phyloP scores from a whole-genome alignment of 805 yeast species.

The Candida coquimbonensis region DNA sequence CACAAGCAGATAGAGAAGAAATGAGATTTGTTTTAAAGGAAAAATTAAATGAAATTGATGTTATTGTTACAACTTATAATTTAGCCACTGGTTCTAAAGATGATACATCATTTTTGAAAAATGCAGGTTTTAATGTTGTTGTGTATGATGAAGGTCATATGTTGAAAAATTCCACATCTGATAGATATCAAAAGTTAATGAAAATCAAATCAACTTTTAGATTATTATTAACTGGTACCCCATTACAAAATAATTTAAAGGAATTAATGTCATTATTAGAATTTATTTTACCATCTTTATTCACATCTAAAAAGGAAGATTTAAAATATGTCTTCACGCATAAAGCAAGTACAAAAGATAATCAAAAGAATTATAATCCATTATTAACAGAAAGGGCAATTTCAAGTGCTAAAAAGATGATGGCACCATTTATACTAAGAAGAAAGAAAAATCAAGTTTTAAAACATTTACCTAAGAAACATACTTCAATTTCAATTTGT shows the following conservation, averaged over 20 bases:
- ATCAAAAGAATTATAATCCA: slow-evolving; percentile 56
- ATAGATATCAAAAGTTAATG: slow-evolving; percentile 84
- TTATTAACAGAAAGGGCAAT: slow-evolving; percentile 87
- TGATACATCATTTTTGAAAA: slow-evolving; percentile 73
- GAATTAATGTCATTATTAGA: slow-evolving; percentile 88
- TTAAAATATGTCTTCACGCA: slow-evolving; percentile 80
- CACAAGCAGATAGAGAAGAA: slow-evolving; percentile 77
- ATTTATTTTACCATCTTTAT: slow-evolving; percentile 80
- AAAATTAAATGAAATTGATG: slow-evolving; percentile 59
- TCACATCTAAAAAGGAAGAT: slow-evolving; percentile 76
- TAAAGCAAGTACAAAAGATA: slow-evolving; percentile 62
- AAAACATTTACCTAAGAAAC: slow-evolving; percentile 78
- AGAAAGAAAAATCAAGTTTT: slow-evolving; percentile 89
- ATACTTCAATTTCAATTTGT: slow-evolving; percentile 58
- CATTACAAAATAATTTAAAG: slow-evolving; percentile 85
- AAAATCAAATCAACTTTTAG: slow-evolving; percentile 77
- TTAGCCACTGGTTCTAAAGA: slow-evolving; percentile 81
- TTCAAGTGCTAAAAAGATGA: slow-evolving; percentile 90
- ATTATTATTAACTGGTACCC: slow-evolving; percentile 90
- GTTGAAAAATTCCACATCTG: slow-evolving; percentile 84
- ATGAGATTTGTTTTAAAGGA: slow-evolving; percentile 61
- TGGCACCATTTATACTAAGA: slow-evolving; percentile 94
- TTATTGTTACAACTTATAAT: slow-evolving; percentile 89
- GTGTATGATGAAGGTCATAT: slow-evolving; percentile 98
- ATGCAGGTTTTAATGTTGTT: slow-evolving; percentile 73